phyloP scores from a whole-genome alignment of 2,329 filamentous ascomycete genomes.

The Fusarium buharicum region DNA sequence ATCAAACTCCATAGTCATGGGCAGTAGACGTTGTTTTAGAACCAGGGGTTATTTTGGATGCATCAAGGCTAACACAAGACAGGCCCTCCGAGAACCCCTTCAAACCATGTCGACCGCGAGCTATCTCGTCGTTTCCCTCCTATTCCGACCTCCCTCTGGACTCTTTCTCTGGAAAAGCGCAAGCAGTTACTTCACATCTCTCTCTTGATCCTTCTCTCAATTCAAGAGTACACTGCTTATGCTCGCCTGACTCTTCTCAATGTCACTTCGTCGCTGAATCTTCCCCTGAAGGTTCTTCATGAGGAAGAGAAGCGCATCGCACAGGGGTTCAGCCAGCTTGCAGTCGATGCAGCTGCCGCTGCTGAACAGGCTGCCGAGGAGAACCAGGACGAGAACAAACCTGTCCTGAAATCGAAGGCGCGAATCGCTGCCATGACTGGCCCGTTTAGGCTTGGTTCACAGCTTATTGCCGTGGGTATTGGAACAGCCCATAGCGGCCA shows the following conservation, averaged over 20 bases:
- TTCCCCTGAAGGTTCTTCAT: slow-evolving; percentile 71
- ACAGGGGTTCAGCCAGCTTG: slow-evolving; percentile 76
- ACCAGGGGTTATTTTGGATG: not conserved
- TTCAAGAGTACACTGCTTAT: slow-evolving; percentile 81
- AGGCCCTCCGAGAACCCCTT: slow-evolving; percentile 55
- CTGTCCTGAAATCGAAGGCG: slow-evolving; percentile 76
- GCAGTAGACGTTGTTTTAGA: not conserved
- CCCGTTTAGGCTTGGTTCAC: slow-evolving; percentile 75
- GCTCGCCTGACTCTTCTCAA: slow-evolving; percentile 77
- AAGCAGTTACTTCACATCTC: slow-evolving; percentile 76
- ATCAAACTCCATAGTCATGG: not conserved
- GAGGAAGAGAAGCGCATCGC: slow-evolving; percentile 81
- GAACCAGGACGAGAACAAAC: slow-evolving; percentile 68
- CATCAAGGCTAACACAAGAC: slow-evolving; percentile 14
- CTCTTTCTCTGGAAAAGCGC: slow-evolving; percentile 69
- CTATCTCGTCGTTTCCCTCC: slow-evolving; percentile 66
- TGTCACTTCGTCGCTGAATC: slow-evolving; percentile 75
- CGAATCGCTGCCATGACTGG: slow-evolving; percentile 55
- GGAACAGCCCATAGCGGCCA: slow-evolving; percentile 81
- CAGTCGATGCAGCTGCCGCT: slow-evolving; percentile 58
- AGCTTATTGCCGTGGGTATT: slow-evolving; percentile 80
- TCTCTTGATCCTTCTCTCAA: slow-evolving; percentile 76
- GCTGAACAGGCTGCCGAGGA: slow-evolving; percentile 46
- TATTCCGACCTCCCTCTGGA: slow-evolving; percentile 68
- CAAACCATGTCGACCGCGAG: slow-evolving; percentile 58